Evolutionary conservation across 306 rosid genomes (phyloP).

Genomic region (apple (Malus domestica)): DNA sequence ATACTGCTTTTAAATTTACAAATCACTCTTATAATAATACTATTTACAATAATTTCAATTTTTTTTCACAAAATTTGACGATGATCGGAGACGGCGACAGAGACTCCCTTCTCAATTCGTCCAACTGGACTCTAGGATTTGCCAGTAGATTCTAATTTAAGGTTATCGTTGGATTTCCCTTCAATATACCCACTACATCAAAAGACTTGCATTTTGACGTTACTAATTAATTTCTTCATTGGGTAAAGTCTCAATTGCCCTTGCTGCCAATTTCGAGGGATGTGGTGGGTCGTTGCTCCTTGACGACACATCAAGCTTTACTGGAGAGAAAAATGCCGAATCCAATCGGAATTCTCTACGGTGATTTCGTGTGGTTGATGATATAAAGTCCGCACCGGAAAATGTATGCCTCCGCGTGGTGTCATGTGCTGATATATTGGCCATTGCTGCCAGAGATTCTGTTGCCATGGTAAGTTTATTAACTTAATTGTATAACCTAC

Average conservation of each 20-base stretch:
- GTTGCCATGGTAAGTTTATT: conserved; percentile 23
- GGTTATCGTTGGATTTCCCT: too few species aligned
- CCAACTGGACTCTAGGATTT: too few species aligned
- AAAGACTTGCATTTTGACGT: too few species aligned
- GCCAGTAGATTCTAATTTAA: too few species aligned
- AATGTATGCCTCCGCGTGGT: conserved; percentile 54
- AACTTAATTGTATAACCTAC: background rate
- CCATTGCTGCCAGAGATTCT: conserved; percentile 20
- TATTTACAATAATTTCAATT: too few species aligned
- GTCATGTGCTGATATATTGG: conserved; percentile 81
- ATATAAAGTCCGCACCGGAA: conserved; percentile 63
- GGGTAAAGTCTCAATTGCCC: background rate
- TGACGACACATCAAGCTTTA: conserved; percentile 62
- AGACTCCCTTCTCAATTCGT: too few species aligned
- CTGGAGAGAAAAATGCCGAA: conserved; percentile 65
- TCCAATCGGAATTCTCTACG: conserved; percentile 33
- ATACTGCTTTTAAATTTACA: too few species aligned
- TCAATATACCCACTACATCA: too few species aligned
- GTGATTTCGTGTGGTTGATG: conserved; percentile 69
- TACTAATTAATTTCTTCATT: too few species aligned
- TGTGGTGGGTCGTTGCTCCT: conserved; percentile 83
- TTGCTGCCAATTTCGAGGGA: conserved; percentile 35
- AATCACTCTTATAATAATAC: too few species aligned
- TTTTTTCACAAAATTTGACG: too few species aligned
- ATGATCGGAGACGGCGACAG: too few species aligned